These are phyloP conservation scores for Acanthamoeba healyi DNA, from an alignment of 208 protist genomes.

Conservation along the genomic window DNA sequence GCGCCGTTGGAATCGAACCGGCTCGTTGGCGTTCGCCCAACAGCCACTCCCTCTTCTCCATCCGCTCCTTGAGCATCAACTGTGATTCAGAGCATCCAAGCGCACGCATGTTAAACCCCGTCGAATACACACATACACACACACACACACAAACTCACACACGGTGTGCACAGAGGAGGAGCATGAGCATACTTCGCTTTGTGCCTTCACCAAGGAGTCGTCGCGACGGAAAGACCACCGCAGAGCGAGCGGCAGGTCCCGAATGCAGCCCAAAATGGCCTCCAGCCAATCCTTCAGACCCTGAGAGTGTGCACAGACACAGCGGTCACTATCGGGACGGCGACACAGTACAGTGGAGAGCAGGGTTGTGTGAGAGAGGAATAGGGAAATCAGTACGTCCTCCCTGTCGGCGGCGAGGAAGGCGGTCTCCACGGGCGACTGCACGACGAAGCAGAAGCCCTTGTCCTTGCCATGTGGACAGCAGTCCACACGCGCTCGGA, in stretches of 20 bases:
- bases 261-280: background rate
- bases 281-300: background rate
- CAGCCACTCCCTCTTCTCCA: background rate
- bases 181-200: background rate
- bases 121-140: too few relatives aligned
- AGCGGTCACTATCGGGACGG: too few relatives aligned
- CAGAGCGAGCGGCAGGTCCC: background rate
- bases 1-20: background rate
- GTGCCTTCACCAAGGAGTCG: slow-evolving; percentile 5
- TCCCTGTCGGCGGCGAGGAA: slow-evolving; percentile 17
- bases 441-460: slow-evolving; percentile 18
- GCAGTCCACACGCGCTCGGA: background rate
- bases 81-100: too few relatives aligned
- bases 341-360: too few relatives aligned
- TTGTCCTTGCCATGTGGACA: background rate
- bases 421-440: background rate
- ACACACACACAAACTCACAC: too few relatives aligned
- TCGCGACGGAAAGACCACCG: background rate
- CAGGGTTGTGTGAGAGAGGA: too few relatives aligned
- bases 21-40: background rate
- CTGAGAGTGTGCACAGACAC: background rate
- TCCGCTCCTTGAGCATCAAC: slow-evolving; percentile 1
- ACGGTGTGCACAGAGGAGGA: background rate
- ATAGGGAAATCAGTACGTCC: too few relatives aligned
- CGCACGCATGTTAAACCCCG: too few relatives aligned